Evolutionary conservation across 306 rosid genomes (phyloP).

Genomic region (Dalbergia cochinchinensis): DNA sequence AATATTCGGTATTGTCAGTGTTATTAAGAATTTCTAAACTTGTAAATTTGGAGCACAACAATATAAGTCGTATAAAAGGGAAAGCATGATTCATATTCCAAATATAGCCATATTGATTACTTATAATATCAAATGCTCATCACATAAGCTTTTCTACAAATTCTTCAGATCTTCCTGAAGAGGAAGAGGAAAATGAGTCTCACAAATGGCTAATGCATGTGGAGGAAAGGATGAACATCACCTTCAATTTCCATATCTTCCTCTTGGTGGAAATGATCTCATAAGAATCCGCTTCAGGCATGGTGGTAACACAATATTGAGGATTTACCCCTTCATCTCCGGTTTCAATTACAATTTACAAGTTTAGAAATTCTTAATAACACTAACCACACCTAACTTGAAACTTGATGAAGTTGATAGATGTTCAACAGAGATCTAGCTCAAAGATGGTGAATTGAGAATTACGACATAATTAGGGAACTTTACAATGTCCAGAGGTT

Average conservation of each 20-base stretch:
- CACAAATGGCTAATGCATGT: conserved; percentile 98
- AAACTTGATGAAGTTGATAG: conserved; percentile 76
- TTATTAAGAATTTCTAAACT: too few relatives aligned
- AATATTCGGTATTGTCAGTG: background rate
- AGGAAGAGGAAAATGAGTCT: conserved; percentile 75
- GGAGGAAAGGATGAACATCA: conserved; percentile 91
- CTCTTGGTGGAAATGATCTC: conserved; percentile 93
- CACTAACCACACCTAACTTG: background rate
- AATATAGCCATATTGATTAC: too few relatives aligned
- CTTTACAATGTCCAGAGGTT: conserved; percentile 95
- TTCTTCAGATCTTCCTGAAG: conserved; percentile 34
- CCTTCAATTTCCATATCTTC: conserved; percentile 88
- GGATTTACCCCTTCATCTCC: too few relatives aligned
- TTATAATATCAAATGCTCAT: too few relatives aligned
- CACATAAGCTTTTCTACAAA: too few relatives aligned
- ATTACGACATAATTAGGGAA: conserved; percentile 91
- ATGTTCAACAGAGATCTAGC: conserved; percentile 94
- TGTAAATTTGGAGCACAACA: too few relatives aligned
- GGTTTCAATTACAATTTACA: too few relatives aligned
- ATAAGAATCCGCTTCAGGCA: conserved; percentile 86
- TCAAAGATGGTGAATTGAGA: conserved; percentile 98
- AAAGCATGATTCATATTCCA: too few relatives aligned
- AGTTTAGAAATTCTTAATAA: too few relatives aligned
- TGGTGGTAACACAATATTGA: too few relatives aligned
- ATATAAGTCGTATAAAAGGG: too few relatives aligned